A percentile compares a stretch with the other conserved stretches of the same genome.
These are phyloP conservation scores for Chlorella sp. DNA, from an alignment of 139 green algal species.

Conservation along the genomic window DNA sequence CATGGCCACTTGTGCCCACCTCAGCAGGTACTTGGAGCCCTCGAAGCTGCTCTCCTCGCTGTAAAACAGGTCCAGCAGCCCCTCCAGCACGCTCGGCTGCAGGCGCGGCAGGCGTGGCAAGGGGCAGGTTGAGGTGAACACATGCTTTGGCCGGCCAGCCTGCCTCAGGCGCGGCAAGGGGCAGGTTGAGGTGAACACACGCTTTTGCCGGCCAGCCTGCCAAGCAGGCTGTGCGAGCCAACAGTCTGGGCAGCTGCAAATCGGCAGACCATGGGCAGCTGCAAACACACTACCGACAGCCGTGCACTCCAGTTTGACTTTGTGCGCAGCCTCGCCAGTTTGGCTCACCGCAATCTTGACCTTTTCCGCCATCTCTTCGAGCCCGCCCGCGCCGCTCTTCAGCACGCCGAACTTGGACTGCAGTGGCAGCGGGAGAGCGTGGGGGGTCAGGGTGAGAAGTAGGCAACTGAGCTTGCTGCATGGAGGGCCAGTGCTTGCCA, in stretches of 20 bases:
- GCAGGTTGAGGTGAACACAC: neutral
- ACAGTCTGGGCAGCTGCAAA: too few relatives aligned
- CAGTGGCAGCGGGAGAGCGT: neutral
- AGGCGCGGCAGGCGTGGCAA: neutral
- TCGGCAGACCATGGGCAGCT: too few relatives aligned
- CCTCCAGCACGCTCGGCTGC: conserved; percentile 47
- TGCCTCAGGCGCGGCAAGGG: neutral
- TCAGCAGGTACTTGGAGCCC: conserved; percentile 18
- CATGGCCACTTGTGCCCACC: neutral
- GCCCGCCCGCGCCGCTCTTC: conserved; percentile 10
- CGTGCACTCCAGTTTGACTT: too few relatives aligned
- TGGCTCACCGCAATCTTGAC: conserved; percentile 2
- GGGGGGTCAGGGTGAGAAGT: neutral
- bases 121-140: neutral
- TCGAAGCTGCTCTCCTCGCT: conserved; percentile 1
- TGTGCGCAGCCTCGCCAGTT: neutral
- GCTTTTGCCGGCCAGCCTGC: neutral
- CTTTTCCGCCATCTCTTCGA: conserved; percentile 24
- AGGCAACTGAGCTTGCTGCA: too few relatives aligned
- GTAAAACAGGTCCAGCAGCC: conserved; percentile 52
- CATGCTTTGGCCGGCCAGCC: neutral
- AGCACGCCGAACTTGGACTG: conserved; percentile 23
- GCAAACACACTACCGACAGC: too few relatives aligned
- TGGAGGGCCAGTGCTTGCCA: too few relatives aligned
- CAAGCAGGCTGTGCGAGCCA: too few relatives aligned